Evolutionary conservation across 768 basidiomycete genomes (phyloP), one percentile per base, ranked within the genome.

Genomic region (Favolaschia claudopus): DNA sequence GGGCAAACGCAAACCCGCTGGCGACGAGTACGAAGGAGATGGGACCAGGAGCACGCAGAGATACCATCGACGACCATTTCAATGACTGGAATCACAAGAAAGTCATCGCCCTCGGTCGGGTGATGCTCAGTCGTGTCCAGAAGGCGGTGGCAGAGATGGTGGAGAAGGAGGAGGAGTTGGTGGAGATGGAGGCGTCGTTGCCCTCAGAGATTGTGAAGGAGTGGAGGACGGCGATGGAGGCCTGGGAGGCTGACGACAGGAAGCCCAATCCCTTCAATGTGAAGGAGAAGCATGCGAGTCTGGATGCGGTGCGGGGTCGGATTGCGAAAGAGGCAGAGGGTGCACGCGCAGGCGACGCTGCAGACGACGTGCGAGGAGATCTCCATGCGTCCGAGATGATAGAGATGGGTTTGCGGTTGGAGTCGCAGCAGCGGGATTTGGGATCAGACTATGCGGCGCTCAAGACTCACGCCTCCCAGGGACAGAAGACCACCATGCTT

Each of bases 11-110:
- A 9, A 67, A 67, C 40, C 56, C 47, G 15, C 15, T 51, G 9
- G 50, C 60, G 6, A 44, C 31, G 9, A 62, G 57, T 20, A 67
- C 66, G 0, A 51, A 60, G 32, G 66, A 58, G 22, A 67, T 67
- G 66, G 57, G 44, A 13, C 58, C 51, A 5, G 65, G 59, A 1
- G 40, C 40, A 27, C 39, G 64, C 7, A n/a, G 49, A 5, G 65
- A 66, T 25, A 56, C 65, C 0, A 25, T 66, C 25, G 48, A 66
- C 31, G 65, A 66, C 32, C 39, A 45, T 9, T 39, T 57, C 27
- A 33, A 44, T 24, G 65, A 61, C 43, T 65, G 58, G 65, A 66
- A 66, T 27, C 48, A 43, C 27, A 38, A 38, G 27, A 66, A 65
- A 32, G 15, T 45, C 13, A 28, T 52, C n/a, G 38, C 34, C 5